phyloP scores from a whole-genome alignment of 306 rosid species.

The Trichosanthes cucumerina region DNA sequence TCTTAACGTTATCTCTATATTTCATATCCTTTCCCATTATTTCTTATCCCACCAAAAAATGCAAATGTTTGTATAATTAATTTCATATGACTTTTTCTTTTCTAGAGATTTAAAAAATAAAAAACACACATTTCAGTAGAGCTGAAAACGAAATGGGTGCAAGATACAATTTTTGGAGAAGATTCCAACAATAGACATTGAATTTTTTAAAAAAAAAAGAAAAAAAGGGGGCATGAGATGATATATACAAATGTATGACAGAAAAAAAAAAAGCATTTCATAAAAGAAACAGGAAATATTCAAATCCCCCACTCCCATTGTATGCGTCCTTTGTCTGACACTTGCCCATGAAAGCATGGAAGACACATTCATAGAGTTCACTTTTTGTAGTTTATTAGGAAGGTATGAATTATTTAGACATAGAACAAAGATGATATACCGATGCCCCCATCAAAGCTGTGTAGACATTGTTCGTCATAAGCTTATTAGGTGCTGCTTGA shows the following conservation, averaged over 20 bases:
- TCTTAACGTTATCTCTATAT: neutral
- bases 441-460: constrained; percentile 80
- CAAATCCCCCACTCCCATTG: neutral
- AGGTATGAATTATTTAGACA: neutral
- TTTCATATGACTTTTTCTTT: neutral
- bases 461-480: constrained; percentile 72
- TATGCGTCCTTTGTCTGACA: neutral
- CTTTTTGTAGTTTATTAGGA: neutral
- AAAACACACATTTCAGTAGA: neutral
- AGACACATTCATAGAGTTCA: neutral
- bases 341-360: neutral
- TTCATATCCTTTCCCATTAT: neutral
- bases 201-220: neutral
- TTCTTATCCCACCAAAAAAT: neutral
- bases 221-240: neutral
- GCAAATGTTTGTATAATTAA: neutral
- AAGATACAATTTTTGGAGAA: neutral
- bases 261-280: neutral
- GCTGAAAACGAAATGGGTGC: neutral
- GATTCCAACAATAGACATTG: neutral
- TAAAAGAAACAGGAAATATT: constrained; percentile 2
- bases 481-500: constrained; percentile 85
- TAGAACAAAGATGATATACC: constrained; percentile 45
- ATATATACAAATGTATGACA: neutral
- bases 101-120: neutral